Conservation (phyloP, 352 stramenopile species). For the Paralagenidium karlingii region DNA sequence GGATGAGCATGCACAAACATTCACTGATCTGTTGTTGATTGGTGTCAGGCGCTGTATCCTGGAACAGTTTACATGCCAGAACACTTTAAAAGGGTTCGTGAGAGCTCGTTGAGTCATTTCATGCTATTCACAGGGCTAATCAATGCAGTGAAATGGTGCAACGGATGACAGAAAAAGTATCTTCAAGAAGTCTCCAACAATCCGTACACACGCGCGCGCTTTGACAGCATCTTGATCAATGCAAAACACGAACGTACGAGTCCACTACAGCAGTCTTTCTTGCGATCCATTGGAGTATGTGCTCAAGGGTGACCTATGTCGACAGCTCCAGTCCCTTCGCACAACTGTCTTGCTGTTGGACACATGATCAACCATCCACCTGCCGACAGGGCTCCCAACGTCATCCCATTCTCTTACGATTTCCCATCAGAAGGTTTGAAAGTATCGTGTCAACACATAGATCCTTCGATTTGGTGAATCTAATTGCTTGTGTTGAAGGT, state of each 20-base stretch:
- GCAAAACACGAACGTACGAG: conserved; percentile 59
- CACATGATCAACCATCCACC: conserved; percentile 84
- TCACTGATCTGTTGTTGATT: not conserved
- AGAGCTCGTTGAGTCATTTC: not conserved
- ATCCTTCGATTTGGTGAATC: no score
- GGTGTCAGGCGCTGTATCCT: conserved; percentile 14
- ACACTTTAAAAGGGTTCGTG: conserved; percentile 69
- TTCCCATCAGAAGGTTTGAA: conserved; percentile 64
- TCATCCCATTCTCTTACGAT: conserved; percentile 72
- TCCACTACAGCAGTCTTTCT: not conserved
- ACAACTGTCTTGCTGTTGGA: conserved; percentile 56
- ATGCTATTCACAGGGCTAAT: not conserved
- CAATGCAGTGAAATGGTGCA: not conserved
- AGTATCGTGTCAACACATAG: no score
- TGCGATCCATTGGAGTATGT: no score
- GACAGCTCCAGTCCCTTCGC: not conserved
- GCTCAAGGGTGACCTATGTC: not conserved
- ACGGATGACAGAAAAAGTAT: conserved; percentile 19
- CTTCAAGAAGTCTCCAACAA: conserved; percentile 66
- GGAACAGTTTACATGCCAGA: conserved; percentile 74
- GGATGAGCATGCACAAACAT: no score
- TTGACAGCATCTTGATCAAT: conserved; percentile 82
- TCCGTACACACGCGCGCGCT: conserved; percentile 56
- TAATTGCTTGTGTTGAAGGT: no score
- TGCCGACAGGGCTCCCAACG: conserved; percentile 45